Conservation (phyloP, 305 asterid genomes). For the Withania somnifera region DNA sequence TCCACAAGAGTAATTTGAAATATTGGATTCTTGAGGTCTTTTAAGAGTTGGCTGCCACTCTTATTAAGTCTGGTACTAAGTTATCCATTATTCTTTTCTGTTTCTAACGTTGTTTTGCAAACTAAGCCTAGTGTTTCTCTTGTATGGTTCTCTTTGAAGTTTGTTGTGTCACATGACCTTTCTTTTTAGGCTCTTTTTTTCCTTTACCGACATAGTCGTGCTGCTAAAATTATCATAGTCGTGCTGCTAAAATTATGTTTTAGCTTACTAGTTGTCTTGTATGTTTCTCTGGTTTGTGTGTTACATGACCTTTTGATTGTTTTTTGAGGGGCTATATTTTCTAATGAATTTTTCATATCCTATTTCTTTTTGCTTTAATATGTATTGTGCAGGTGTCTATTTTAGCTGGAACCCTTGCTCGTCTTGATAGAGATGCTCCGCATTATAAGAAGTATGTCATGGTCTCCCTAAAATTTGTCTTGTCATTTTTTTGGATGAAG, state of each 20-base stretch:
- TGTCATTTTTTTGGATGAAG: too few species aligned
- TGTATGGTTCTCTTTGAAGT: not conserved
- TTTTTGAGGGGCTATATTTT: not conserved
- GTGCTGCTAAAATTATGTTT: not conserved
- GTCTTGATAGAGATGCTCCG: slow-evolving; percentile 98
- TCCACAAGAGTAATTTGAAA: not conserved
- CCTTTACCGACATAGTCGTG: not conserved
- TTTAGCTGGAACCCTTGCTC: slow-evolving; percentile 98
- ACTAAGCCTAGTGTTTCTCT: not conserved
- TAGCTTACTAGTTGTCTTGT: not conserved
- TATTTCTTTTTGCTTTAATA: not conserved
- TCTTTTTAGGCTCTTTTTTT: not conserved
- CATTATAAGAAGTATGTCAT: slow-evolving; percentile 71
- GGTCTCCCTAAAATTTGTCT: not conserved
- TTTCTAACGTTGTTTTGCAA: not conserved
- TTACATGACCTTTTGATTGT: not conserved
- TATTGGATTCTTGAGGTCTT: not conserved
- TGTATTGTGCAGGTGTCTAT: slow-evolving; percentile 65
- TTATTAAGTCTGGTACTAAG: too few species aligned
- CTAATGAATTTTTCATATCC: not conserved
- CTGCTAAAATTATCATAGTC: too few species aligned
- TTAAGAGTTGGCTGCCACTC: not conserved
- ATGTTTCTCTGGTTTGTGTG: not conserved
- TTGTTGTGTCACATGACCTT: not conserved
- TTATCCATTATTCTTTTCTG: not conserved